Percentiles rank a stretch among this genome's conserved stretches.
Conservation (phyloP, 345 rosid genomes). For the Physaria fendleri region DNA sequence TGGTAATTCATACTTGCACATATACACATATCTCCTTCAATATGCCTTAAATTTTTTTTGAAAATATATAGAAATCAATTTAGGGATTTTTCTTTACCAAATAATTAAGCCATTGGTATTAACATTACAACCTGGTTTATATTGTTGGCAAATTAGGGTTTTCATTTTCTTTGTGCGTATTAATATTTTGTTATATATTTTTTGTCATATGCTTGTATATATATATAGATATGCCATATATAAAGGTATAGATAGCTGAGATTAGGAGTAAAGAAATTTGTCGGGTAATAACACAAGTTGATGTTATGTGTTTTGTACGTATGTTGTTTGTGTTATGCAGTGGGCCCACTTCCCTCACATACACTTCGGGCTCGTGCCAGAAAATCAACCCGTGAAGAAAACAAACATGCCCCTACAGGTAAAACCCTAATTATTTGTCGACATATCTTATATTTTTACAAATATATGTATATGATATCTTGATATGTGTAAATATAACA, state of each 20-base stretch:
- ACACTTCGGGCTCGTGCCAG: conserved; percentile 96
- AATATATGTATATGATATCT: not conserved
- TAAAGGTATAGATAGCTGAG: conserved; percentile 7
- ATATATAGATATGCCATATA: not conserved
- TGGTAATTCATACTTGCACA: not conserved
- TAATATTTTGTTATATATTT: not conserved
- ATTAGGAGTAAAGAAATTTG: conserved; percentile 24
- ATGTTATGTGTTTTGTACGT: conserved; percentile 29
- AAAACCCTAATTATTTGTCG: conserved; percentile 37
- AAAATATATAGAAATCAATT: not conserved
- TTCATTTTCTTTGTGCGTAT: not conserved
- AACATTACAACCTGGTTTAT: not conserved
- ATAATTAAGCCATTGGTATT: not conserved
- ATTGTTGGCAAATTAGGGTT: conserved; percentile 23
- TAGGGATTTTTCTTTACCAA: not conserved
- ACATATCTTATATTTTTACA: conserved; percentile 1
- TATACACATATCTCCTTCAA: not conserved
- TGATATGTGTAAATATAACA: not conserved
- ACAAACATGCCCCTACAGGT: conserved; percentile 71
- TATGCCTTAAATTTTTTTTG: not conserved
- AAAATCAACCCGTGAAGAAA: conserved; percentile 94
- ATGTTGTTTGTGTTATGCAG: conserved; percentile 36
- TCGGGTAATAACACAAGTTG: conserved; percentile 34
- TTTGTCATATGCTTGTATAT: not conserved
- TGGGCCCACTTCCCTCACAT: conserved; percentile 99